Evolutionary conservation across 176 grass and related monocot genomes (phyloP), one percentile per base, ranked within the genome.

Genomic region (Paspalum vaginatum): DNA sequence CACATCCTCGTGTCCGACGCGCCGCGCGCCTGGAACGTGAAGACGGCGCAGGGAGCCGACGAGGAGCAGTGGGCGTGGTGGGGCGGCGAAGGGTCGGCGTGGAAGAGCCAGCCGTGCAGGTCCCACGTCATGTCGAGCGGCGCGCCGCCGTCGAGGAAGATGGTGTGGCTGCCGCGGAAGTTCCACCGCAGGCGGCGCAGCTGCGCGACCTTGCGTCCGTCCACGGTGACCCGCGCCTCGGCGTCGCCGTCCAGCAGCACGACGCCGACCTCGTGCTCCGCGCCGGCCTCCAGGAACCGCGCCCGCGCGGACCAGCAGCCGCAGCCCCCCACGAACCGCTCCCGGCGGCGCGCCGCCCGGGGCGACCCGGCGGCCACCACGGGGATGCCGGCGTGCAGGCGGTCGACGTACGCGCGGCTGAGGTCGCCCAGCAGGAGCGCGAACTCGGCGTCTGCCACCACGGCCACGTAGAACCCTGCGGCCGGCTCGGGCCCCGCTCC

Each of bases 361-460:
- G 81, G 72, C 0, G 81, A 95, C 32, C 4, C 60, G 4, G 88
- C 88, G 62, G 89, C 57, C 45, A 32, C 32, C 32, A 32, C 32
- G 32, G 90, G 96, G 45, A 93, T 87, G 24, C 79, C 80, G 39
- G 59, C 84, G 85, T 82, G 86, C 27, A 93, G 86, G 20, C 81
- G 81, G 44, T 72, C 77, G 17, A 93, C 79, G 86, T 91, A 99
- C 4, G 82, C 85, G 12, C 79, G 37, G 84, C 92, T 87, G 62
- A 91, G 83, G 79, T 99, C 90, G 10, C 96, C 96, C 4, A 99
- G 88, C n/a, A 93, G 60, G 32, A 95, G 81, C 5, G 85, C 83
- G 90, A 99, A 89, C 76, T 95, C 90, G 26, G 88, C 88, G 61
- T 95, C 96, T 17, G 86, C 88, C 8, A 99, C 80, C 3, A 93